Percentiles rank a stretch among this genome's conserved stretches.
Conservation (phyloP, 106 monocot species). For the Allium sativum region DNA sequence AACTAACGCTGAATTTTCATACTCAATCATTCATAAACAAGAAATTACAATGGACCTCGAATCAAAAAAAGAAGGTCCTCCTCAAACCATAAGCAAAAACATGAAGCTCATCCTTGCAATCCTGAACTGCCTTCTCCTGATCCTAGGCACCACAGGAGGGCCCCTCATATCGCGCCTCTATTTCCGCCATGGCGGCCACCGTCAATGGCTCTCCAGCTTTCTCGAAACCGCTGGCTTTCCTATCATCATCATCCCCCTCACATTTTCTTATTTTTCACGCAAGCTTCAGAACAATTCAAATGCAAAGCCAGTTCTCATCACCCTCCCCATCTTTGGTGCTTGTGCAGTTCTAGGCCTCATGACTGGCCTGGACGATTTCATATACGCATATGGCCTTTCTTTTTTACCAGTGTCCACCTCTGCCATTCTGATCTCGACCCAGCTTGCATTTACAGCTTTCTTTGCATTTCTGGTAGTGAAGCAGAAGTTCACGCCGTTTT, state of each 20-base stretch:
- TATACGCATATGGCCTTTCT: conserved; percentile 25
- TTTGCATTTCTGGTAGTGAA: conserved; percentile 36
- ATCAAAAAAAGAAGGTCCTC: background rate
- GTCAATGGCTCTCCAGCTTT: conserved; percentile 50
- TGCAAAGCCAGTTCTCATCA: conserved; percentile 9
- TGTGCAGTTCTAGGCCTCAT: conserved; percentile 21
- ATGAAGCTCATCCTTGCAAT: conserved; percentile 14
- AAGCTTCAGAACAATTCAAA: background rate
- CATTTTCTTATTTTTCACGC: conserved; percentile 4
- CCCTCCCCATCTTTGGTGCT: conserved; percentile 6
- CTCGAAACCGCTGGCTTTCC: conserved; percentile 28
- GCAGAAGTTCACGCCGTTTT: conserved; percentile 45
- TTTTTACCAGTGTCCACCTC: conserved; percentile 30
- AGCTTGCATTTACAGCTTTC: conserved; percentile 35
- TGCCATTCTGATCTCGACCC: conserved; percentile 28
- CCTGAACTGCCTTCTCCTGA: conserved; percentile 18
- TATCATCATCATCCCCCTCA: conserved; percentile 13
- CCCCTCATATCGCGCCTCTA: conserved; percentile 58
- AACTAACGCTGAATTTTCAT: background rate
- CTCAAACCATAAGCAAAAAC: conserved; percentile 1
- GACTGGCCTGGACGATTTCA: conserved; percentile 25
- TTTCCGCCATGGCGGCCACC: conserved; percentile 55
- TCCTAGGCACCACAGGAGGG: conserved; percentile 32
- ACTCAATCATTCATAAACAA: background rate
- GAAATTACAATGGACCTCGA: background rate